Evolutionary conservation across 2,329 filamentous ascomycete genomes (phyloP).

Genomic region (Volutella citrinella): DNA sequence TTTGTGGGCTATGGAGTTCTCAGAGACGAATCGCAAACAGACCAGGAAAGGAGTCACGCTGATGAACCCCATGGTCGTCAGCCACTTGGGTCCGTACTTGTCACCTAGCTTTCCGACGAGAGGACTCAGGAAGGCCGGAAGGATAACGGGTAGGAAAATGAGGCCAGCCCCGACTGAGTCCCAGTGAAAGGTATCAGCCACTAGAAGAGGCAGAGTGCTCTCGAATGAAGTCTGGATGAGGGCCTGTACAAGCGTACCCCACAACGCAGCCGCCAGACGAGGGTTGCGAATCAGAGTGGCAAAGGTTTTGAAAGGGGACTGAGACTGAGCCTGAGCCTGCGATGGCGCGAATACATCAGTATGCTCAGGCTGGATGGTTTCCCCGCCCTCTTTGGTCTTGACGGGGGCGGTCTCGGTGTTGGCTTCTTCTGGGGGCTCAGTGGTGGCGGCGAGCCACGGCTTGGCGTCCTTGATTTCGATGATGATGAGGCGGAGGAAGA

Average conservation of each 20-base stretch:
- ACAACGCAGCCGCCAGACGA: slow-evolving; percentile 31
- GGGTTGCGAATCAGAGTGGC: slow-evolving; percentile 26
- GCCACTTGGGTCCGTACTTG: slow-evolving; percentile 33
- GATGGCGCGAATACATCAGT: neutral
- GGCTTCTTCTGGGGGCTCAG: neutral
- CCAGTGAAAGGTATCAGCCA: slow-evolving; percentile 29
- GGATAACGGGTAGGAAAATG: slow-evolving; percentile 32
- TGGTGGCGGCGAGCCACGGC: slow-evolving; percentile 18
- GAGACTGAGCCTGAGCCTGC: too few species aligned
- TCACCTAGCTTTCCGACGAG: slow-evolving; percentile 29
- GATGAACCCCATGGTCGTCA: slow-evolving; percentile 30
- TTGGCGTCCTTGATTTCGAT: slow-evolving; percentile 32
- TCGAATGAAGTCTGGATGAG: slow-evolving; percentile 31
- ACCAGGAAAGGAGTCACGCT: slow-evolving; percentile 32
- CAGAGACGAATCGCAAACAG: slow-evolving; percentile 31
- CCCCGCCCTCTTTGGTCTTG: neutral
- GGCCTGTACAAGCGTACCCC: slow-evolving; percentile 33
- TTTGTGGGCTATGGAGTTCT: slow-evolving; percentile 28
- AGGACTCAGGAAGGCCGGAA: slow-evolving; percentile 30
- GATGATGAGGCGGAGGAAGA: slow-evolving; percentile 29
- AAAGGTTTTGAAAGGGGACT: slow-evolving; percentile 20
- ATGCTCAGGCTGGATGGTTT: neutral
- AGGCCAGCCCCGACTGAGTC: slow-evolving; percentile 31
- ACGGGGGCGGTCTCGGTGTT: neutral
- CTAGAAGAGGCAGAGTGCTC: slow-evolving; percentile 31